Evolutionary conservation across 345 rosid genomes (phyloP).

Genomic region (Euphorbia peplus): DNA sequence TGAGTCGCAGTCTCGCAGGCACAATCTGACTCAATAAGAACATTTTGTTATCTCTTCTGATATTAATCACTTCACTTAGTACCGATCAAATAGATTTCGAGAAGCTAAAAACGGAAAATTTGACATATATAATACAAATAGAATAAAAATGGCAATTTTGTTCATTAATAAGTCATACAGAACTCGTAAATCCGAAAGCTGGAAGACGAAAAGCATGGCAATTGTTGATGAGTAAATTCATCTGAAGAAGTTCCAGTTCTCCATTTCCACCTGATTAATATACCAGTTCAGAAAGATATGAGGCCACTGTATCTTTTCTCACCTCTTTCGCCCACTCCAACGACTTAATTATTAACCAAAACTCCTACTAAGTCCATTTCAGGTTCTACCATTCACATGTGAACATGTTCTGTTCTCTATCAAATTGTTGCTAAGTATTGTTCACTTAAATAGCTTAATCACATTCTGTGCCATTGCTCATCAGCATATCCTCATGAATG

Average conservation of each 20-base stretch:
- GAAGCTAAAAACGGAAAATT: neutral
- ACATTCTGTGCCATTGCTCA: neutral
- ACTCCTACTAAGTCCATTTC: neutral
- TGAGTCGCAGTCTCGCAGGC: conserved; percentile 56
- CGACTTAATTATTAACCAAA: neutral
- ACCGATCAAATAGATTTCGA: neutral
- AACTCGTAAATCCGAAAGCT: neutral
- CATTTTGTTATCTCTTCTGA: neutral
- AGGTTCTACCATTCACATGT: neutral
- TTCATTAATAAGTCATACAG: neutral
- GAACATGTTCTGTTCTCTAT: neutral
- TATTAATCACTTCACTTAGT: neutral
- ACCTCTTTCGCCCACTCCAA: neutral
- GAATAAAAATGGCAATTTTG: neutral
- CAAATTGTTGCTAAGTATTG: neutral
- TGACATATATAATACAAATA: neutral
- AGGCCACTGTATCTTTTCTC: neutral
- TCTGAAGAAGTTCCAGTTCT: neutral
- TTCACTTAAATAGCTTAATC: neutral
- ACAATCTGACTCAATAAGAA: conserved; percentile 38
- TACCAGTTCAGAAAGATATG: neutral
- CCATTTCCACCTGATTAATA: neutral
- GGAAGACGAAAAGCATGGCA: neutral
- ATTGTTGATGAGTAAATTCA: neutral
- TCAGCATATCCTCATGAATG: neutral